Evolutionary conservation across 1,284 basidiomycete species (phyloP), one percentile per base, ranked within the genome.

Genomic region (Irpex sp.): DNA sequence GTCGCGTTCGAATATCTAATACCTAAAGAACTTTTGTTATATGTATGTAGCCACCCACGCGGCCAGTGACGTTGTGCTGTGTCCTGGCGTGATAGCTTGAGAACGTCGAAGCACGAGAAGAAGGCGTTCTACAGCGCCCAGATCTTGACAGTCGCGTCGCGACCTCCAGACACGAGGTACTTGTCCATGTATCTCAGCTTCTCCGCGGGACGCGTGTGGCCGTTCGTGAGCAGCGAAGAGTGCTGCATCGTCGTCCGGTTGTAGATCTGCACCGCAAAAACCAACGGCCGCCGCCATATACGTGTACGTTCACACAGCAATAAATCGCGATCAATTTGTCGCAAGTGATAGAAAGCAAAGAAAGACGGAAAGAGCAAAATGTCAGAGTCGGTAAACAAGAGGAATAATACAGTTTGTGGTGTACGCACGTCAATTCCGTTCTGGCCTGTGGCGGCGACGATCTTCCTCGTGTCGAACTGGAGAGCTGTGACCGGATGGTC

Each of bases 391-490:
- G 49, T 37, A 59, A 55, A 26, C 50, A 51, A n/a, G 21, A 63
- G 60, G 46, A 35, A 46, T 11, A 31, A 46, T 35, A 57, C 39
- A 36, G 13, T n/a, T 43, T 47, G 5, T 7, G 43, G 33, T 19
- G 39, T 7, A 63, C 78, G 67, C 68, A 95, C 94, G 83, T 96
- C 95, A 68, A 96, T 81, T 5, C 92, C 93, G 69, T 96, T 97
- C 77, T 98, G 95, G 15, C 96, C 95, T 17, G 92, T 86, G n/a
- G 95, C 95, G 5, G 95, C 90, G 50, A 98, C 83, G 57, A 99
- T 90, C 78, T 98, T 98, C 58, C 97, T 83, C 49, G 88, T 91
- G 76, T 99, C 94, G 73, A 99, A 99, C 74, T 99, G 97, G 51
- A 99, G 79, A 19, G 87, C 87, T 1, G 95, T 97, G 47, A 99